Conservation (phyloP, 768 basidiomycete genomes). For the Gyrodon lividus region DNA sequence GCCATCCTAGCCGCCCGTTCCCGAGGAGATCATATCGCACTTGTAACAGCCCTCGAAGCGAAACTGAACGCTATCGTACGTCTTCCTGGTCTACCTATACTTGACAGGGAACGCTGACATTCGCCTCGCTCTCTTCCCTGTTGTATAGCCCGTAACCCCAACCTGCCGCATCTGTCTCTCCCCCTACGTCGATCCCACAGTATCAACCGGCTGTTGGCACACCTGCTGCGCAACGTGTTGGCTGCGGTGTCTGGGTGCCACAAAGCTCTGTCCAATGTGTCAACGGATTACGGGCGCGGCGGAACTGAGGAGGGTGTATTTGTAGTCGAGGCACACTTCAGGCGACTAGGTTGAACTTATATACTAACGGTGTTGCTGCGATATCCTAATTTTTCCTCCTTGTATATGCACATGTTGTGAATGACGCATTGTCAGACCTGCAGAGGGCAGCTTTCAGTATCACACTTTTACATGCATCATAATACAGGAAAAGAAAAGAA, state of each 20-base stretch:
- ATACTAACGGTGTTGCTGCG: slow-evolving; percentile 2
- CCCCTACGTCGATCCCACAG: slow-evolving; percentile 72
- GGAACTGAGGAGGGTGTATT: slow-evolving; percentile 75
- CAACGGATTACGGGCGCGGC: slow-evolving; percentile 77
- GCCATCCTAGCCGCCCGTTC: slow-evolving; percentile 50
- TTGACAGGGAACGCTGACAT: slow-evolving; percentile 14
- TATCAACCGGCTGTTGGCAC: slow-evolving; percentile 86
- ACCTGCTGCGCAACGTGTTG: slow-evolving; percentile 82
- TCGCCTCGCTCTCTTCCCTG: slow-evolving; percentile 24
- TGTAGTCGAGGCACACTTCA: slow-evolving; percentile 35
- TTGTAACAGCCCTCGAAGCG: slow-evolving; percentile 57
- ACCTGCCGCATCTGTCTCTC: slow-evolving; percentile 81
- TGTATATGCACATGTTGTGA: background rate
- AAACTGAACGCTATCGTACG: slow-evolving; percentile 60
- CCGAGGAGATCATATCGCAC: slow-evolving; percentile 44
- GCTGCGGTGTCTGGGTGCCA: slow-evolving; percentile 80
- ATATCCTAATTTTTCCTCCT: background rate
- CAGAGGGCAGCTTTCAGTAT: slow-evolving; percentile 4
- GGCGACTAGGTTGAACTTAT: background rate
- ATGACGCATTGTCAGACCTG: slow-evolving; percentile 1
- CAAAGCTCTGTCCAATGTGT: slow-evolving; percentile 83
- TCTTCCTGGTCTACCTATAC: slow-evolving; percentile 34
- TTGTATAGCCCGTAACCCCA: slow-evolving; percentile 15
- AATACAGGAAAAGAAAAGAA: background rate
- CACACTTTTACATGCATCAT: background rate